Conservation (phyloP, 2,329 filamentous ascomycete species). For the Aureobasidium mangrovei region DNA sequence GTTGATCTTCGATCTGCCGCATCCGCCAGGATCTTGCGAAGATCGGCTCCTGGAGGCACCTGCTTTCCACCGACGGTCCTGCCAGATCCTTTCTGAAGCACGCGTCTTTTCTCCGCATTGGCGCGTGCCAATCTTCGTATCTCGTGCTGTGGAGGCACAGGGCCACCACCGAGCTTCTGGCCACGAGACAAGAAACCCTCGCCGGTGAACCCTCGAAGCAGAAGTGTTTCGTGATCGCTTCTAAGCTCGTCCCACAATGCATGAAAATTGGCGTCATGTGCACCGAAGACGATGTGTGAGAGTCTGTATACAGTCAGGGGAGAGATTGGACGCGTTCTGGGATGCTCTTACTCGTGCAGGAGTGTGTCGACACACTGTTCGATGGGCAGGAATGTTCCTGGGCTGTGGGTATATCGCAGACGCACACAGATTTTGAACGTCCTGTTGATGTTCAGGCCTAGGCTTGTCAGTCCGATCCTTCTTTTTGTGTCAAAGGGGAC, state of each 20-base stretch:
- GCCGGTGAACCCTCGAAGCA: conserved; percentile 78
- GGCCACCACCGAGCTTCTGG: conserved; percentile 59
- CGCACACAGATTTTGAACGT: conserved; percentile 76
- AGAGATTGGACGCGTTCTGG: conserved; percentile 10
- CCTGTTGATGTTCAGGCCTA: conserved; percentile 61
- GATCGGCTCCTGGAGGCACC: conserved; percentile 52
- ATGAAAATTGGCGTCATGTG: conserved; percentile 76
- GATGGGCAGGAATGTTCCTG: conserved; percentile 66
- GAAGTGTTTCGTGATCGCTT: conserved; percentile 69
- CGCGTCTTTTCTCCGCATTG: conserved; percentile 57
- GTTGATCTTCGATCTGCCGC: conserved; percentile 59
- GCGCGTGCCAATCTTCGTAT: conserved; percentile 64
- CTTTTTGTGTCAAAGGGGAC: conserved; percentile 12
- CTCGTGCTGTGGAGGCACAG: conserved; percentile 60
- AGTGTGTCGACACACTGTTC: conserved; percentile 82
- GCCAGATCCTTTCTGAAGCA: conserved; percentile 53
- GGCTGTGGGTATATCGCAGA: conserved; percentile 66
- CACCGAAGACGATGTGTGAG: conserved; percentile 75
- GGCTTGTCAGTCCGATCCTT: too few relatives aligned
- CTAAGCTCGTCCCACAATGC: conserved; percentile 82
- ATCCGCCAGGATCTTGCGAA: conserved; percentile 62
- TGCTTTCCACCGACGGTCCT: conserved; percentile 61
- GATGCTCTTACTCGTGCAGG: conserved; percentile 62
- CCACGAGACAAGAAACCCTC: conserved; percentile 78
- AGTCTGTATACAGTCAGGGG: conserved; percentile 38